Evolutionary conservation across 2,329 filamentous ascomycete species (phyloP), one percentile per base, ranked within the genome.

Genomic region (Stachybotrys chartarum): DNA sequence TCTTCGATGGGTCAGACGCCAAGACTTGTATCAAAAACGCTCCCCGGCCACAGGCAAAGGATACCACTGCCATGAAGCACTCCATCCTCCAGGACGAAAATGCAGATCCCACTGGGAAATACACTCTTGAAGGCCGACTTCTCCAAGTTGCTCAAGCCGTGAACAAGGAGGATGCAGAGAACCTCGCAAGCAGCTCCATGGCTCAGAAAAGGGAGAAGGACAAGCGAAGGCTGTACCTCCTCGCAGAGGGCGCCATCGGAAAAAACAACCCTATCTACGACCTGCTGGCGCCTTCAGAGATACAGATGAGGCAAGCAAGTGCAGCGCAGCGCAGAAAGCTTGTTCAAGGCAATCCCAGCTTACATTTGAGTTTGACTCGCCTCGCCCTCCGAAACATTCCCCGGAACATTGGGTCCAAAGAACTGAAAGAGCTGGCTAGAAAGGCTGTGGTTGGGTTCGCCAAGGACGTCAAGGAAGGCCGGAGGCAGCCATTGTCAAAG

Each of bases 401-500:
- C 3, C 85, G 89, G 59, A 85, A 87, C 66, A 79, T 97, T 60
- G 86, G 82, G 30, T 89, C 90, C 30, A 97, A 96, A 71, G 89
- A 90, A 54, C 80, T 99, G 52, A 99, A 99, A 70, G 87, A 90
- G 47, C 81, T 99, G 50, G 94, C 94, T 11, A 85, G 94, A 60
- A 84, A 94, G 70, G 94, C 90, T n/a, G 84, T 97, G 12, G 94
- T 97, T 51, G 92, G 91, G 1, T 99, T 99, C 66, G 92, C 94
- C 46, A 88, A 80, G 58, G 94, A 99, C 64, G 91, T 93, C 61
- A 96, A 92, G 68, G 80, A 79, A 31, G 90, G 90, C 14, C 80
- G 79, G 42, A 87, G 94, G 31, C 76, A 87, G 59, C 87, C 86
- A 18, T 78, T 99, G 3, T 94, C 90, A n/a, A 91, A 89, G 66